Conservation (phyloP, 768 basidiomycete genomes). For the Lactarius deliciosus region DNA sequence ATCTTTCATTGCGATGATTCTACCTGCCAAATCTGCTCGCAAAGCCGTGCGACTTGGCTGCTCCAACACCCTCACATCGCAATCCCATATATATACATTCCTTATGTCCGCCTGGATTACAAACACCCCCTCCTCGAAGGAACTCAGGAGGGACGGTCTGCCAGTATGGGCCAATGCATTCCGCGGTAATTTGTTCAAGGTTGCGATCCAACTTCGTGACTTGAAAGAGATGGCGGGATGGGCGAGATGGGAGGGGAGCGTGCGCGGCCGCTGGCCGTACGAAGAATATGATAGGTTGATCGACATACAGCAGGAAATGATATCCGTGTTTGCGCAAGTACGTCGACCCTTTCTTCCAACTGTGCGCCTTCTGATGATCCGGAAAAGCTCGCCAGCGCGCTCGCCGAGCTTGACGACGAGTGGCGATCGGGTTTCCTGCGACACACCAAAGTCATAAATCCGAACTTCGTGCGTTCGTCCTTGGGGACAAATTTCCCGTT, state of each 20-base stretch:
- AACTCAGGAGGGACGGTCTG: conserved; percentile 5
- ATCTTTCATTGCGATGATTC: conserved; percentile 53
- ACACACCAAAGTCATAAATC: conserved; percentile 51
- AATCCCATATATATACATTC: conserved; percentile 45
- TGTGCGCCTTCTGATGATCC: not conserved
- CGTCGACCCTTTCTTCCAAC: conserved; percentile 16
- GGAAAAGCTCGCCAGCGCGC: conserved; percentile 42
- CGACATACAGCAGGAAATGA: conserved; percentile 43
- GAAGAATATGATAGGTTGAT: conserved; percentile 47
- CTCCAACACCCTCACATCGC: conserved; percentile 41
- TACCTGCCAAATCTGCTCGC: conserved; percentile 51
- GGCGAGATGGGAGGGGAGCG: conserved; percentile 49
- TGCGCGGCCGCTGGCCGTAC: conserved; percentile 53
- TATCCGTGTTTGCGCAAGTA: conserved; percentile 42
- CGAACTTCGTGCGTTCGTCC: conserved; percentile 47
- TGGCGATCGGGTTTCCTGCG: conserved; percentile 45
- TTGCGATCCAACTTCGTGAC: conserved; percentile 38
- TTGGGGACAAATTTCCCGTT: not conserved
- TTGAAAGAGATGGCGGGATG: conserved; percentile 38
- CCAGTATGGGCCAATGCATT: conserved; percentile 34
- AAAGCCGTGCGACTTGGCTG: conserved; percentile 47
- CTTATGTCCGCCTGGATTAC: conserved; percentile 46
- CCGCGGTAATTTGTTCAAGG: conserved; percentile 36
- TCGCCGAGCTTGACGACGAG: conserved; percentile 43
- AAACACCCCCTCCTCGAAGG: conserved; percentile 26